Evolutionary conservation across 1,284 basidiomycete genomes (phyloP), one percentile per base, ranked within the genome.

Genomic region (Boletellus deceptivus): DNA sequence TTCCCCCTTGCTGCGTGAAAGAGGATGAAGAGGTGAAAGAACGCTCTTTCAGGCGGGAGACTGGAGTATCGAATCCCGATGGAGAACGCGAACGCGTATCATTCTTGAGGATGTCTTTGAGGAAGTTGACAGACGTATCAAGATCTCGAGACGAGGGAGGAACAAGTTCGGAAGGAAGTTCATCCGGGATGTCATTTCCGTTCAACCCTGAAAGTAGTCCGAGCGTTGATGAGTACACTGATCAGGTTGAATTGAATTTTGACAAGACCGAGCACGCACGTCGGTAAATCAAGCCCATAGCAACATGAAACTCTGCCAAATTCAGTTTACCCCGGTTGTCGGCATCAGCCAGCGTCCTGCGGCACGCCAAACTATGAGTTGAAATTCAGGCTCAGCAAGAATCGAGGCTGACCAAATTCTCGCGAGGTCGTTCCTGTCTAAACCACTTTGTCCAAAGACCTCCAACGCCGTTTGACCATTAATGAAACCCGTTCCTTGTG

Each of bases 231-330:
- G 17, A 49, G 27, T 22, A 44, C 10, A 9, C 25, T 25, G 25
- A 25, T 25, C 33, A 10, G 1, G 8, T 22, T 10, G 25, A n/a
- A 48, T 40, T 18, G 50, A 27, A 37, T 38, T 49, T 18, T 13
- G 8, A 35, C 36, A 18, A 46, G 18, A 43, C 1, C 6, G 6
- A 25, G 50, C 49, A 81, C 89, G 61, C 71, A 95, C 93, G 81
- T 63, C 96, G 86, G 72, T 96, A 98, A 67, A 99, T 98, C 50
- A 99, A 77, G 53, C 92, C 95, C 96, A 99, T 99, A 1, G 96
- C 97, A 49, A 98, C 91, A 68, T 99, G 94, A 70, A 99, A 99
- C 69, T 99, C 96, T 22, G 93, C 90, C 40, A 96, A 76, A 65
- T 98, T 98, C 51, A 98, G 81, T 71, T 93, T 95, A 29, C 94